Evolutionary conservation across 345 rosid species (phyloP), one percentile per base, ranked within the genome.

Genomic region (Litchi chinensis): DNA sequence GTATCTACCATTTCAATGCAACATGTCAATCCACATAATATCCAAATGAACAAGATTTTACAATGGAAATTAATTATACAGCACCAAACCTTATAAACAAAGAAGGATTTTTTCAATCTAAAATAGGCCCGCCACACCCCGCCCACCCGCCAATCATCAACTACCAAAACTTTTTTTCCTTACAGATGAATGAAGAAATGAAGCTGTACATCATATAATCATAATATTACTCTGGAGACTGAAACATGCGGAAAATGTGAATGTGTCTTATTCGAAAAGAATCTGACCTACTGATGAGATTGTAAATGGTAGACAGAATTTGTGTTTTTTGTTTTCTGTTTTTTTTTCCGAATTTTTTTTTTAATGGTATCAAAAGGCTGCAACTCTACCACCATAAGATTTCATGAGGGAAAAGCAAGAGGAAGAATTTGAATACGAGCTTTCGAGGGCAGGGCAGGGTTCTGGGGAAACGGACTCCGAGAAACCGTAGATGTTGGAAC

Each of bases 181-280:
- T 89, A 87, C 91, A 91, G 88, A 87, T 90, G 95, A 93, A 95
- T 91, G 86, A 91, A 91, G 93, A 90, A 85, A 89, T 89, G 89
- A 85, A 70, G 79, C 97, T 95, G 91, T 91, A 90, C 95, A 91
- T 46, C 95, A 91, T 80, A 85, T 83, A 89, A 60, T 60, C 26
- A 54, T 60, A 18, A 60, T 22, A 60, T 60, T 60, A 60, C 85
- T 85, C 81, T 84, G 86, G 85, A 83, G 73, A 83, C 69, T 76
- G 79, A 21, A 80, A 83, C 85, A 83, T 54, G 83, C 6, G 46
- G 56, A 43, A 71, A 84, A 81, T 79, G 82, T 68, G 63, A 64
- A 71, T 28, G 54, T 70, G 83, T 79, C 84, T 88, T 84, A 85
- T 85, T 88, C 65, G 80, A 52, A 86, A 91, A 87, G 92, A 90